A percentile compares a stretch with the other conserved stretches of the same genome.
These are phyloP conservation scores for Colletotrichum somersetense DNA, from an alignment of 2,329 filamentous ascomycete genomes.

Conservation along the genomic window DNA sequence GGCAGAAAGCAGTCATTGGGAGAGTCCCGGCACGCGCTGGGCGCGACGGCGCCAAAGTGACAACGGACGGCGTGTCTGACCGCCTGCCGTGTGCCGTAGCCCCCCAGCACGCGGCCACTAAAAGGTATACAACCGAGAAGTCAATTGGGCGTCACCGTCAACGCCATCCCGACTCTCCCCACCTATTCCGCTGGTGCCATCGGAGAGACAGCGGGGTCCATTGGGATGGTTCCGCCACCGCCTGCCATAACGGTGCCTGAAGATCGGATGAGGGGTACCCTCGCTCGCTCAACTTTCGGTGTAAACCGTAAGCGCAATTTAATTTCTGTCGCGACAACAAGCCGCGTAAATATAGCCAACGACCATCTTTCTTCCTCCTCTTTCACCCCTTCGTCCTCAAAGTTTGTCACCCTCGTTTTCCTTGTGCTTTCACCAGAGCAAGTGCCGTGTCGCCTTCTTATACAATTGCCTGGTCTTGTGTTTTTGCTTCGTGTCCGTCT, in stretches of 20 bases:
- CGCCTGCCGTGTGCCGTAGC: constrained; percentile 9
- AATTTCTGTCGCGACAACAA: constrained; percentile 18
- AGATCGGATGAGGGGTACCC: constrained; percentile 39
- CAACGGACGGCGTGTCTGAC: constrained; percentile 7
- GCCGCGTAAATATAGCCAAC: background rate
- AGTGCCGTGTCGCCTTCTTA: background rate
- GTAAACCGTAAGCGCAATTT: constrained; percentile 9
- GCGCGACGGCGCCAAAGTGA: constrained; percentile 21
- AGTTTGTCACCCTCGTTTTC: constrained; percentile 7
- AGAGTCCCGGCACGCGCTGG: constrained; percentile 10
- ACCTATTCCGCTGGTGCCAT: constrained; percentile 3
- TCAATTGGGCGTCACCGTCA: background rate
- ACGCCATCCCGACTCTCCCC: constrained; percentile 23
- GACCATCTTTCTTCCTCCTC: background rate
- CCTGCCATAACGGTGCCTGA: constrained; percentile 22
- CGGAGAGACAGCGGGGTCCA: background rate
- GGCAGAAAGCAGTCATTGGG: constrained; percentile 34
- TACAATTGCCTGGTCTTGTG: background rate
- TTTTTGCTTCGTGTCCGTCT: background rate
- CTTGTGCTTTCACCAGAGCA: background rate
- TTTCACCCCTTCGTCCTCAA: background rate
- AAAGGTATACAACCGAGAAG: constrained; percentile 12
- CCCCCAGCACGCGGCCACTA: constrained; percentile 17
- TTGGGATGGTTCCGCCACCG: constrained; percentile 17
- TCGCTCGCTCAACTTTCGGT: constrained; percentile 17